Conservation (phyloP, 2,329 filamentous ascomycete species). For the Pochonia chlamydosporia region DNA sequence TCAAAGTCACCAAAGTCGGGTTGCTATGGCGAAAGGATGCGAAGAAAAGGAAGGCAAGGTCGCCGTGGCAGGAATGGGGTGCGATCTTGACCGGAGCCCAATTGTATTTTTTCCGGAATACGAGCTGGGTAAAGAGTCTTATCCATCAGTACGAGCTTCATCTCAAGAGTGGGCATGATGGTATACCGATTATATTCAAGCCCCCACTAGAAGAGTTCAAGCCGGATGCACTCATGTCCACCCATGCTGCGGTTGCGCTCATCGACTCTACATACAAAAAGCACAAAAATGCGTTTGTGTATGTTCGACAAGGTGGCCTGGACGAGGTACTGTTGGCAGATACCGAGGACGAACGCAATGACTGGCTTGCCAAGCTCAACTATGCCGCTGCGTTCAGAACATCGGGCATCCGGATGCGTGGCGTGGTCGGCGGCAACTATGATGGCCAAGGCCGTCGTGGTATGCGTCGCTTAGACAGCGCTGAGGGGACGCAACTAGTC, state of each 20-base stretch:
- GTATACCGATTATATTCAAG: slow-evolving; percentile 78
- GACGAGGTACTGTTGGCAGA: slow-evolving; percentile 92
- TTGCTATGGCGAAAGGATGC: slow-evolving; percentile 89
- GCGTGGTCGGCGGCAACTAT: slow-evolving; percentile 77
- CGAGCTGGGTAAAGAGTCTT: slow-evolving; percentile 83
- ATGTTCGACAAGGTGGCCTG: slow-evolving; percentile 77
- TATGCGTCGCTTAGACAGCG: slow-evolving; percentile 64
- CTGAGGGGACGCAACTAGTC: slow-evolving; percentile 53
- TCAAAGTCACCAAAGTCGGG: slow-evolving; percentile 95
- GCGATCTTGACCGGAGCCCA: slow-evolving; percentile 95
- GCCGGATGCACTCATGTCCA: slow-evolving; percentile 88
- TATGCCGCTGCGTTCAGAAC: slow-evolving; percentile 93
- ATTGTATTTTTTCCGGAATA: slow-evolving; percentile 93
- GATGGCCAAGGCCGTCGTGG: slow-evolving; percentile 73
- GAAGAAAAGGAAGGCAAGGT: slow-evolving; percentile 90
- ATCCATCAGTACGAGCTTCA: slow-evolving; percentile 85
- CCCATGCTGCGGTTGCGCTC: slow-evolving; percentile 84
- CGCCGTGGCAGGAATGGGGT: slow-evolving; percentile 98
- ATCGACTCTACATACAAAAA: slow-evolving; percentile 83
- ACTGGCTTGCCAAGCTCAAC: slow-evolving; percentile 94
- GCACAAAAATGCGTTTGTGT: slow-evolving; percentile 92
- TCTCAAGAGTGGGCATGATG: slow-evolving; percentile 68
- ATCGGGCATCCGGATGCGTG: slow-evolving; percentile 83
- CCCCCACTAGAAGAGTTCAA: slow-evolving; percentile 90
- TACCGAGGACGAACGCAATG: slow-evolving; percentile 85